Percentiles rank a stretch among this genome's conserved stretches.
phyloP scores from a whole-genome alignment of 805 yeast genomes.

The Starmerella potacharoeniae region DNA sequence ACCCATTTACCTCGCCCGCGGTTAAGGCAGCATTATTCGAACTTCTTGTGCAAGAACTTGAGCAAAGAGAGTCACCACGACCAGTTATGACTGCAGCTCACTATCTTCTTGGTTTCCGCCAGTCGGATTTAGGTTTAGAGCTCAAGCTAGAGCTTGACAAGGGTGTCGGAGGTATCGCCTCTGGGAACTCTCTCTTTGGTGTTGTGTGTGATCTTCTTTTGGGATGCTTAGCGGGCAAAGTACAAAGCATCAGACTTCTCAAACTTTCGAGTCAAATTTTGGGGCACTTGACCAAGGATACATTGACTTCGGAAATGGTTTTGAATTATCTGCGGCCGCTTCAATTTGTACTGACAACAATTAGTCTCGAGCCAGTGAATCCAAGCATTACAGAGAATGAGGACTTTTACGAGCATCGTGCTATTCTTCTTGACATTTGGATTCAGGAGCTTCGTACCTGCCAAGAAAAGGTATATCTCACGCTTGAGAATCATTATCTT shows the following conservation, averaged over 20 bases:
- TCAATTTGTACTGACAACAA: slow-evolving; percentile 41
- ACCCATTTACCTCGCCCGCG: neutral
- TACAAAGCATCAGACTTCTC: slow-evolving; percentile 36
- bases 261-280: slow-evolving; percentile 41
- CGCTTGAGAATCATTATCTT: slow-evolving; percentile 44
- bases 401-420: slow-evolving; percentile 50
- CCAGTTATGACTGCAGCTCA: slow-evolving; percentile 48
- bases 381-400: neutral
- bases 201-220: slow-evolving; percentile 42
- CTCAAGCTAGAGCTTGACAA: slow-evolving; percentile 35
- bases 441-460: slow-evolving; percentile 62
- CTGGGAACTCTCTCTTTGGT: slow-evolving; percentile 45
- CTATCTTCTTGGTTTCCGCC: slow-evolving; percentile 63
- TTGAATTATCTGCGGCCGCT: slow-evolving; percentile 43
- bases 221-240: slow-evolving; percentile 34
- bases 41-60: slow-evolving; percentile 43
- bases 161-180: slow-evolving; percentile 40
- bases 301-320: slow-evolving; percentile 41
- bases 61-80: slow-evolving; percentile 28
- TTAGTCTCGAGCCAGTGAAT: slow-evolving; percentile 31
- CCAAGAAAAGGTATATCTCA: slow-evolving; percentile 36
- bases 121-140: slow-evolving; percentile 34
- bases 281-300: slow-evolving; percentile 47
- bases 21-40: slow-evolving; percentile 49
- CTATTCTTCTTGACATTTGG: slow-evolving; percentile 49